Conservation (phyloP, 2,329 filamentous ascomycete genomes). For the Cladosporium velox region DNA sequence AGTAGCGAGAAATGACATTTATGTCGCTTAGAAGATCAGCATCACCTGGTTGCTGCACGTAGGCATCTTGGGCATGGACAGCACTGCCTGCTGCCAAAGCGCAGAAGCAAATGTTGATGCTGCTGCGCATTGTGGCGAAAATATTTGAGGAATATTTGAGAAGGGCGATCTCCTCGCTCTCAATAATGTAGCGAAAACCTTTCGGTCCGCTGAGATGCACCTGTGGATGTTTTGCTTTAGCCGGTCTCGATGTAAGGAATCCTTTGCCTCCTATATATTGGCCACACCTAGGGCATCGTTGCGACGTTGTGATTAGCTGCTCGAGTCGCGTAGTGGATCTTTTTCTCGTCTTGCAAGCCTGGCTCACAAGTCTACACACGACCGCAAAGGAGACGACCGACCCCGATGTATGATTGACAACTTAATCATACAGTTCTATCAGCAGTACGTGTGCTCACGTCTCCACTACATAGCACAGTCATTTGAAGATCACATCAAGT, state of each 20-base stretch:
- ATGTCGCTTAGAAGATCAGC: constrained; percentile 36
- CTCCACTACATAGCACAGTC: neutral
- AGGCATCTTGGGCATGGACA: neutral
- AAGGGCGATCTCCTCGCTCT: neutral
- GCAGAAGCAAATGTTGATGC: neutral
- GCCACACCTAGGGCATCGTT: neutral
- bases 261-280: neutral
- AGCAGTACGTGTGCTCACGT: neutral
- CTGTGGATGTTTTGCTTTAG: neutral
- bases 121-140: constrained; percentile 6
- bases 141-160: neutral
- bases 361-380: neutral
- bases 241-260: neutral
- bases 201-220: neutral
- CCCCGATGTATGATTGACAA: neutral
- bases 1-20: constrained; percentile 42
- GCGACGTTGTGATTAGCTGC: neutral
- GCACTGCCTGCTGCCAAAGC: constrained; percentile 3
- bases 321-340: neutral
- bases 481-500: neutral
- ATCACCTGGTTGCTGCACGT: neutral
- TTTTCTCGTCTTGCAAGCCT: neutral
- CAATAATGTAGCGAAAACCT: neutral
- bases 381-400: neutral
- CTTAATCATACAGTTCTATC: neutral